Evolutionary conservation across 2,329 filamentous ascomycete genomes (phyloP).

Genomic region (Fusarium xylarioides): DNA sequence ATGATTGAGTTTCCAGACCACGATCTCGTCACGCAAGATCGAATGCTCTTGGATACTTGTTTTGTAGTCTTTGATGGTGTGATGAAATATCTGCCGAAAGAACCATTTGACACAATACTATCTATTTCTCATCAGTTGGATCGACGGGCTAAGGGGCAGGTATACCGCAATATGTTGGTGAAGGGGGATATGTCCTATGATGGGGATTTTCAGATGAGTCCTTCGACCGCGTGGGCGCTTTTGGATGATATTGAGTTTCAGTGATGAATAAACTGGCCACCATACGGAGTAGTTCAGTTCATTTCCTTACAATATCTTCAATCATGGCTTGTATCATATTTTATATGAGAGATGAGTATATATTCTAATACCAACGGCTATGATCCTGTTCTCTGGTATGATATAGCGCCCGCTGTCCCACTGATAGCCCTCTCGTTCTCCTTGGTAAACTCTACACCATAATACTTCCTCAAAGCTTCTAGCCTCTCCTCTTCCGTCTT

Average conservation of each 20-base stretch:
- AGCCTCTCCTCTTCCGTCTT: constrained; percentile 1
- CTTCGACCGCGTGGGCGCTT: constrained; percentile 13
- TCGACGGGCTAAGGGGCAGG: constrained; percentile 27
- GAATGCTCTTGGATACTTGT: constrained; percentile 11
- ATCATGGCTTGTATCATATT: neutral
- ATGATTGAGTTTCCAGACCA: constrained; percentile 35
- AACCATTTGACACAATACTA: constrained; percentile 17
- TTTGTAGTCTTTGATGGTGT: neutral
- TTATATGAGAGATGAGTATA: neutral
- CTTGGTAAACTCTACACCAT: neutral
- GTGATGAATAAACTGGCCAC: neutral
- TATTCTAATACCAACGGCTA: neutral
- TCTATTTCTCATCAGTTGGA: constrained; percentile 22
- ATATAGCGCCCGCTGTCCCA: constrained; percentile 11
- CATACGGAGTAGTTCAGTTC: neutral
- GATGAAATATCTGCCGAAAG: neutral
- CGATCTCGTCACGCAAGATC: neutral
- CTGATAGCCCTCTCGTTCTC: constrained; percentile 7
- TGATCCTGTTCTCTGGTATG: neutral
- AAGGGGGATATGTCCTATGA: neutral
- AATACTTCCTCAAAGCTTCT: constrained; percentile 1
- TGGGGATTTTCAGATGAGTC: constrained; percentile 1
- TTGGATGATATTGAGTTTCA: constrained; percentile 27
- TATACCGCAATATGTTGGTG: neutral
- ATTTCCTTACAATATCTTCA: too few species aligned